These are phyloP conservation scores for Talaromyces pinophilus DNA, from an alignment of 2,329 filamentous ascomycete genomes.

Conservation along the genomic window DNA sequence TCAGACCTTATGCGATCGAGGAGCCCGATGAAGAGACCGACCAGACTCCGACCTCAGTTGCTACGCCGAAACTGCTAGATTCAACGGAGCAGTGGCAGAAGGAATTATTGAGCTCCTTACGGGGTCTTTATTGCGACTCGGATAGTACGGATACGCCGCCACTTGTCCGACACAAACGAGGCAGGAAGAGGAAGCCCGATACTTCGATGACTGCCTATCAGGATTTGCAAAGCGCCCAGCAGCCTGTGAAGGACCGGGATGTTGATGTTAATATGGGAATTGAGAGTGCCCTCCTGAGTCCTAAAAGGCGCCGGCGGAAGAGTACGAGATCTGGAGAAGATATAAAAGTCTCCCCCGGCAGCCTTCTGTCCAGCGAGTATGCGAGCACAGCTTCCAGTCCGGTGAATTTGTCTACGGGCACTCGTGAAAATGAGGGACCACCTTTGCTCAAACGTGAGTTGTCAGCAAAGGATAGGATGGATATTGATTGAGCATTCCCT, in stretches of 20 bases:
- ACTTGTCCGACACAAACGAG: constrained; percentile 28
- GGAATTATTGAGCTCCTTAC: constrained; percentile 39
- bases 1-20: constrained; percentile 45
- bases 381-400: constrained; percentile 29
- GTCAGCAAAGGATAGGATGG: constrained; percentile 35
- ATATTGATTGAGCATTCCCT: constrained; percentile 35
- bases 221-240: background rate
- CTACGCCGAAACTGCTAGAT: constrained; percentile 28
- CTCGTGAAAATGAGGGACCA: constrained; percentile 24
- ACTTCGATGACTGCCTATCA: constrained; percentile 19
- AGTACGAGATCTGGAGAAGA: constrained; percentile 28
- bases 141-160: constrained; percentile 26
- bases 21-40: constrained; percentile 36
- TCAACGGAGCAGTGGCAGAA: constrained; percentile 35
- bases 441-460: constrained; percentile 20
- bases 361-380: constrained; percentile 26
- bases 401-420: constrained; percentile 28
- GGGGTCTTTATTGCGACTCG: constrained; percentile 35
- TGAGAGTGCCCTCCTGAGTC: constrained; percentile 20
- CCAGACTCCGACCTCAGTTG: constrained; percentile 19
- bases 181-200: constrained; percentile 40
- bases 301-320: constrained; percentile 33
- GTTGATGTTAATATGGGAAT: constrained; percentile 11
- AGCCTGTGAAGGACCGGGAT: constrained; percentile 3
- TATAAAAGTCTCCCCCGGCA: constrained; percentile 9